Percentiles rank a stretch among this genome's conserved stretches.
Evolutionary conservation across 1,284 basidiomycete genomes (phyloP).

Genomic region (Fistulinella cinereoalba): DNA sequence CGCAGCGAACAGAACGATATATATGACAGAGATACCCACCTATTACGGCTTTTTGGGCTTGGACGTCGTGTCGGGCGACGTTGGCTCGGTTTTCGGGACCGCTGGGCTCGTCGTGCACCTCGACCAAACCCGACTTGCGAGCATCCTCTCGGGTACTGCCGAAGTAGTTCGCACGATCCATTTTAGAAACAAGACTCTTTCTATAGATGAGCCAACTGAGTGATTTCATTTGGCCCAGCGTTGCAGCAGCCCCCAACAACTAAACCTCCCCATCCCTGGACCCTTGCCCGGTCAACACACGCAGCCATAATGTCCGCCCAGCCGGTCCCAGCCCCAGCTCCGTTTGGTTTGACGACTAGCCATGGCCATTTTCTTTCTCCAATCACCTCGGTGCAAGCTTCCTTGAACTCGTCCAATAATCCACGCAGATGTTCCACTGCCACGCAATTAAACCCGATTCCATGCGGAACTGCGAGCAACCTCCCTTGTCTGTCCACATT

Average conservation of each 20-base stretch:
- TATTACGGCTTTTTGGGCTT: slow-evolving; percentile 20
- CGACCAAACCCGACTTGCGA: slow-evolving; percentile 1
- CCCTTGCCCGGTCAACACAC: slow-evolving; percentile 27
- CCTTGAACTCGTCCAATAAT: slow-evolving; percentile 37
- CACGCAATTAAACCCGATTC: slow-evolving; percentile 75
- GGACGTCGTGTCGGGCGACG: slow-evolving; percentile 29
- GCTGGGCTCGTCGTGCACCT: slow-evolving; percentile 15
- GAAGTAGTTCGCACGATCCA: slow-evolving; percentile 15
- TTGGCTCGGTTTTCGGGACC: slow-evolving; percentile 20
- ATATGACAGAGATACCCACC: slow-evolving; percentile 17
- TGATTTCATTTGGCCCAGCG: slow-evolving; percentile 55
- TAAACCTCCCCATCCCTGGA: slow-evolving; percentile 49
- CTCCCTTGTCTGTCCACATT: slow-evolving; percentile 17
- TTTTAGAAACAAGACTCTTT: slow-evolving; percentile 14
- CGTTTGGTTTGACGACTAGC: slow-evolving; percentile 75
- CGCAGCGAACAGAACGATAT: slow-evolving; percentile 14
- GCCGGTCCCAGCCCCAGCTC: slow-evolving; percentile 42
- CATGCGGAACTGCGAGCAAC: slow-evolving; percentile 39
- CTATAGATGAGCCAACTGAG: slow-evolving; percentile 18
- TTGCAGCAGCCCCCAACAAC: slow-evolving; percentile 76
- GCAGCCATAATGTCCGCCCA: slow-evolving; percentile 47
- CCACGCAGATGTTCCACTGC: slow-evolving; percentile 36
- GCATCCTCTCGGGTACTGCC: slow-evolving; percentile 21
- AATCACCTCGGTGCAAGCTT: slow-evolving; percentile 18
- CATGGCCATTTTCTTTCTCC: slow-evolving; percentile 37